phyloP scores from a whole-genome alignment of 129 eudicot genomes.

The Rutidosis leptorrhynchoides region DNA sequence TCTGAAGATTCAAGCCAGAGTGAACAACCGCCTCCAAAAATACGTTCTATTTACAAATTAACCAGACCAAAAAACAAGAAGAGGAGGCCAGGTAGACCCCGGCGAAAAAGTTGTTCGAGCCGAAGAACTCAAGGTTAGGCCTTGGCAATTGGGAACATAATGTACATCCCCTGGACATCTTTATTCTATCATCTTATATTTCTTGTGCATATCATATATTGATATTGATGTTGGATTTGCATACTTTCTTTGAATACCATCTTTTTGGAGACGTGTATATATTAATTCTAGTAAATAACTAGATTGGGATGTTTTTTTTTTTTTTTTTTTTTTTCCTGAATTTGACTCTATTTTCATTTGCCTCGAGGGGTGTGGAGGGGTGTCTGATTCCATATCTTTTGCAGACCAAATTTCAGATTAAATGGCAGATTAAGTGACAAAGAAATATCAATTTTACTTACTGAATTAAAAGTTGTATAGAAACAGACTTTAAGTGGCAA shows the following conservation, averaged over 20 bases:
- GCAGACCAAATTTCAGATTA: no score
- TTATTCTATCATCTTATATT: slow-evolving; percentile 11
- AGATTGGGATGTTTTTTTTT: no score
- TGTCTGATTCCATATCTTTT: no score
- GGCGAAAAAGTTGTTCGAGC: slow-evolving; percentile 44
- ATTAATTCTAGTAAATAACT: slow-evolving; percentile 19
- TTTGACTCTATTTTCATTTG: no score
- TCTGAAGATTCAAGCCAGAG: slow-evolving; percentile 34
- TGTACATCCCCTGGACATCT: slow-evolving; percentile 34
- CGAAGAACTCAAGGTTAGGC: slow-evolving; percentile 42
- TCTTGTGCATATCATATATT: slow-evolving; percentile 34
- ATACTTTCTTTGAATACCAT: slow-evolving; percentile 15
- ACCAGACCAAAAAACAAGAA: slow-evolving; percentile 42
- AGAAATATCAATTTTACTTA: no score
- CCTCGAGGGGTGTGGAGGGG: no score
- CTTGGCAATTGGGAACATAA: slow-evolving; percentile 20
- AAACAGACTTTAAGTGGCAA: no score
- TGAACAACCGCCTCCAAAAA: slow-evolving; percentile 47
- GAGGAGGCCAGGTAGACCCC: slow-evolving; percentile 44
- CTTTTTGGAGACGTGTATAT: slow-evolving; percentile 25
- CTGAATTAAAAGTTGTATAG: no score
- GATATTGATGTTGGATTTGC: not conserved
- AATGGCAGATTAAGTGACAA: no score
- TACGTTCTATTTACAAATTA: slow-evolving; percentile 41
- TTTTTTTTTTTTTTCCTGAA: no score